Evolutionary conservation across 2,329 filamentous ascomycete species (phyloP).

Genomic region (Cytospora mali): DNA sequence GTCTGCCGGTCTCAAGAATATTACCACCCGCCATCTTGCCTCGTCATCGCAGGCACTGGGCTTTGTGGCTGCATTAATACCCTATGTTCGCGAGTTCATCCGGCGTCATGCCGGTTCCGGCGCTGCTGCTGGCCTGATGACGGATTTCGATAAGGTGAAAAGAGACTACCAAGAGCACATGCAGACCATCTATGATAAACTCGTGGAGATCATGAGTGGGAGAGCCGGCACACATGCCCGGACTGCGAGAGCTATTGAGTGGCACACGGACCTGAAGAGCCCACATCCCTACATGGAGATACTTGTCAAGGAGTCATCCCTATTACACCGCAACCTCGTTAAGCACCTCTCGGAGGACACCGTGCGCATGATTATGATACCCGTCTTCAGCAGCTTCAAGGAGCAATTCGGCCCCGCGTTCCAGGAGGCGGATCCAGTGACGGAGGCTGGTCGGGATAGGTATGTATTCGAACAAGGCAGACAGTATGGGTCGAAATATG

Average conservation of each 20-base stretch:
- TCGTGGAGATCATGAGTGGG: constrained; percentile 88
- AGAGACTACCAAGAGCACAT: constrained; percentile 87
- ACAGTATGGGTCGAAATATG: background rate
- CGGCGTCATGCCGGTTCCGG: constrained; percentile 69
- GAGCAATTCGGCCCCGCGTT: constrained; percentile 77
- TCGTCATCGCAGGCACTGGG: constrained; percentile 86
- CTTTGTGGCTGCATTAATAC: constrained; percentile 84
- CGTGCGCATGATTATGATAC: constrained; percentile 80
- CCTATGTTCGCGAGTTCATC: constrained; percentile 88
- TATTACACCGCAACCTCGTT: constrained; percentile 78
- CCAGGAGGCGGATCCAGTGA: constrained; percentile 64
- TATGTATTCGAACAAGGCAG: constrained; percentile 45
- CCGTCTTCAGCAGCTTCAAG: constrained; percentile 81
- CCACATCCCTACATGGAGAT: constrained; percentile 82
- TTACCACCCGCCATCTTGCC: constrained; percentile 92
- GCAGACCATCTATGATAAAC: constrained; percentile 85
- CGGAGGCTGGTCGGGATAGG: constrained; percentile 70
- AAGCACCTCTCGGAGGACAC: constrained; percentile 79
- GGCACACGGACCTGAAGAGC: constrained; percentile 52
- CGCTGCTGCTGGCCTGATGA: constrained; percentile 63
- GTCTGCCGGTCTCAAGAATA: constrained; percentile 90
- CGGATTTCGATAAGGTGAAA: constrained; percentile 86
- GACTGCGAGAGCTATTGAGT: constrained; percentile 73
- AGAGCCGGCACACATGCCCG: constrained; percentile 74
- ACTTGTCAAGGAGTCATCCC: constrained; percentile 81